Conservation (phyloP, 176 grass and related monocot genomes). For the Hordeum marinum region DNA sequence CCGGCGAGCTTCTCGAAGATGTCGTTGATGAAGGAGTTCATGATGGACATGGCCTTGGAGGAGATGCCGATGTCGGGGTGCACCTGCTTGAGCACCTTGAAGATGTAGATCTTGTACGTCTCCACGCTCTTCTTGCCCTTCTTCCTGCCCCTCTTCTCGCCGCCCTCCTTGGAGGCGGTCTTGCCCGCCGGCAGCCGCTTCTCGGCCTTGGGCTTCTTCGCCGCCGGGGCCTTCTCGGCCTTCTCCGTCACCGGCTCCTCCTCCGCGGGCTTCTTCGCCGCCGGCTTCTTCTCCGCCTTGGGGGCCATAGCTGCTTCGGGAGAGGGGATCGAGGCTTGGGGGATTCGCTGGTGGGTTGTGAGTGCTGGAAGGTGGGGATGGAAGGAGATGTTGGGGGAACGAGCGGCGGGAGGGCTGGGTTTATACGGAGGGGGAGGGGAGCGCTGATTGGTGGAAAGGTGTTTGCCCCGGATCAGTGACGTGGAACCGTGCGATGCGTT, state of each 20-base stretch:
- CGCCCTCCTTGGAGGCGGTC: not conserved
- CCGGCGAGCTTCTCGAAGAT: slow-evolving; percentile 73
- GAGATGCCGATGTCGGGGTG: slow-evolving; percentile 85
- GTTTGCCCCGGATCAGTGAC: not conserved
- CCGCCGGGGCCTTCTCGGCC: not conserved
- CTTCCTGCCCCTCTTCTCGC: not conserved
- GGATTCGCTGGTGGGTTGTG: not conserved
- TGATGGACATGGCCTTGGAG: slow-evolving; percentile 96
- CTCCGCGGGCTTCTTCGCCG: slow-evolving; percentile 1
- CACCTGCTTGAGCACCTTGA: slow-evolving; percentile 94
- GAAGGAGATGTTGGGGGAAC: not conserved
- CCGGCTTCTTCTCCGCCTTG: slow-evolving; percentile 8
- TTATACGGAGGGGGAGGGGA: not conserved
- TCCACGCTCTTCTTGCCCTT: slow-evolving; percentile 43
- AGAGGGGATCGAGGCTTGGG: not conserved
- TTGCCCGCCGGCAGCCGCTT: not conserved
- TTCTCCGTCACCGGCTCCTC: not conserved
- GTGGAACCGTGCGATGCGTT: not conserved
- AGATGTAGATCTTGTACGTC: slow-evolving; percentile 96
- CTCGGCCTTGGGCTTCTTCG: not conserved
- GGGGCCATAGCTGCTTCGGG: not conserved
- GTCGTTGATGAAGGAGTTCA: slow-evolving; percentile 95
- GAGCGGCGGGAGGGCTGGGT: not conserved
- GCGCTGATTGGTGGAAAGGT: not conserved
- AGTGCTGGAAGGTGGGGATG: not conserved